phyloP scores from a whole-genome alignment of 192 early-diverging fungal genomes.

The Backusella morwellensis region DNA sequence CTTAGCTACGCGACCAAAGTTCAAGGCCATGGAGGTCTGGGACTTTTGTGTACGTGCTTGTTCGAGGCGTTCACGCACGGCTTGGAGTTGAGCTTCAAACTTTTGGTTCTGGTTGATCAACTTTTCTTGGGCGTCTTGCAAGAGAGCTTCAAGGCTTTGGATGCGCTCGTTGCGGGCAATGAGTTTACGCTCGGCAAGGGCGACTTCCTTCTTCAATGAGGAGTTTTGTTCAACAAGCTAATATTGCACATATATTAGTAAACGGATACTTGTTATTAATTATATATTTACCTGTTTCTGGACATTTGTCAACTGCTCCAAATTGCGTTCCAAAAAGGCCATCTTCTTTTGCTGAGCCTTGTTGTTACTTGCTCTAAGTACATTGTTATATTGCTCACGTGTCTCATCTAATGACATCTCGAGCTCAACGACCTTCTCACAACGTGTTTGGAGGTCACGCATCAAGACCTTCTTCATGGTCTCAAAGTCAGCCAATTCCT shows the following conservation, averaged over 20 bases:
- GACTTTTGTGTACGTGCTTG: slow-evolving; percentile 61
- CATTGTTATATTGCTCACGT: slow-evolving; percentile 89
- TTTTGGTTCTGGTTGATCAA: slow-evolving; percentile 73
- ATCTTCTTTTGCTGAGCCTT: slow-evolving; percentile 92
- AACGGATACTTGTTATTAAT: not conserved
- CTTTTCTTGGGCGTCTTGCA: slow-evolving; percentile 86
- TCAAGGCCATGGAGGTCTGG: slow-evolving; percentile 35
- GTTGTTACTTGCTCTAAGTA: slow-evolving; percentile 79
- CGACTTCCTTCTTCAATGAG: slow-evolving; percentile 91
- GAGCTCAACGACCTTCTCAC: slow-evolving; percentile 97
- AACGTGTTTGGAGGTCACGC: slow-evolving; percentile 96
- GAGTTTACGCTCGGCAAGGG: slow-evolving; percentile 89
- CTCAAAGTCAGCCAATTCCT: slow-evolving; percentile 86
- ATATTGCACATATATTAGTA: not conserved
- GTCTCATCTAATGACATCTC: slow-evolving; percentile 97
- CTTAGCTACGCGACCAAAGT: slow-evolving; percentile 73
- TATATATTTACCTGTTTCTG: slow-evolving; percentile 69
- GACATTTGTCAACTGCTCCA: slow-evolving; percentile 94
- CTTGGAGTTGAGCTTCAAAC: slow-evolving; percentile 81
- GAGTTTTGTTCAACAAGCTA: slow-evolving; percentile 95
- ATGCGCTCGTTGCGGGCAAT: slow-evolving; percentile 93
- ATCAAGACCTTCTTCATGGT: slow-evolving; percentile 98
- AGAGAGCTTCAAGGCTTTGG: slow-evolving; percentile 77
- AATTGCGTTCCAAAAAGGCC: slow-evolving; percentile 95
- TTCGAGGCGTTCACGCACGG: slow-evolving; percentile 76